Percentiles rank a stretch among this genome's conserved stretches.
Conservation (phyloP, 1,284 basidiomycete genomes). For the Ustilago hordei region DNA sequence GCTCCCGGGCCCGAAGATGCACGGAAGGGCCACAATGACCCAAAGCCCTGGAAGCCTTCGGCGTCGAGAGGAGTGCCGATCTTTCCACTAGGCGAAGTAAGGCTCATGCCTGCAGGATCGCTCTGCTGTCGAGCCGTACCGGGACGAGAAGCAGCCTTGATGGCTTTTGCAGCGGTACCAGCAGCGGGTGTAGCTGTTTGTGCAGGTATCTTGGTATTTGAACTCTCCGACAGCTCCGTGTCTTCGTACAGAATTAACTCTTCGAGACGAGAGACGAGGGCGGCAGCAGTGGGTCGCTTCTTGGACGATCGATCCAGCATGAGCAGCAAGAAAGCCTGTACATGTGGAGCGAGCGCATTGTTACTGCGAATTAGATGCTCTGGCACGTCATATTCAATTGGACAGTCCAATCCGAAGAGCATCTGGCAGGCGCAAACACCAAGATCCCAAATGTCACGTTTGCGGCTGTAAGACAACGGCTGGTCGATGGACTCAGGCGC, state of each 20-base stretch:
- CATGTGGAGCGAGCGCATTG: slow-evolving; percentile 36
- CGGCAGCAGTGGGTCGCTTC: slow-evolving; percentile 49
- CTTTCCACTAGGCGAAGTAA: slow-evolving; percentile 22
- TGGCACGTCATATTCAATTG: slow-evolving; percentile 45
- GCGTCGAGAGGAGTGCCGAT: slow-evolving; percentile 12
- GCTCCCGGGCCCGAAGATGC: slow-evolving; percentile 26
- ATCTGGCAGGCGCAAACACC: slow-evolving; percentile 65
- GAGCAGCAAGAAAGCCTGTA: slow-evolving; percentile 44
- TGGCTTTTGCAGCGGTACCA: slow-evolving; percentile 2
- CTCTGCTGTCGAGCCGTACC: slow-evolving; percentile 30
- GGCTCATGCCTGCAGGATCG: slow-evolving; percentile 10
- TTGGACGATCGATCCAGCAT: slow-evolving; percentile 61
- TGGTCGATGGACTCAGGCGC: slow-evolving; percentile 61
- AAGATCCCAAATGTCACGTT: slow-evolving; percentile 67
- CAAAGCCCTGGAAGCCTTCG: slow-evolving; percentile 28
- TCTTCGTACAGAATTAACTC: slow-evolving; percentile 60
- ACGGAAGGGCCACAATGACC: slow-evolving; percentile 64
- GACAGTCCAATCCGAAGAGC: slow-evolving; percentile 61
- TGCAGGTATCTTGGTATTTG: slow-evolving; percentile 30
- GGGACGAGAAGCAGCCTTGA: slow-evolving; percentile 26
- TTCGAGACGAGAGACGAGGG: slow-evolving; percentile 53
- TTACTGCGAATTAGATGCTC: slow-evolving; percentile 44
- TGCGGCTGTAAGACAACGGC: slow-evolving; percentile 59
- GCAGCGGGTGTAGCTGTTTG: slow-evolving; percentile 11
- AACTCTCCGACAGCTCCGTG: slow-evolving; percentile 40